Evolutionary conservation across 768 basidiomycete genomes (phyloP).

Genomic region (Boletales sp.): DNA sequence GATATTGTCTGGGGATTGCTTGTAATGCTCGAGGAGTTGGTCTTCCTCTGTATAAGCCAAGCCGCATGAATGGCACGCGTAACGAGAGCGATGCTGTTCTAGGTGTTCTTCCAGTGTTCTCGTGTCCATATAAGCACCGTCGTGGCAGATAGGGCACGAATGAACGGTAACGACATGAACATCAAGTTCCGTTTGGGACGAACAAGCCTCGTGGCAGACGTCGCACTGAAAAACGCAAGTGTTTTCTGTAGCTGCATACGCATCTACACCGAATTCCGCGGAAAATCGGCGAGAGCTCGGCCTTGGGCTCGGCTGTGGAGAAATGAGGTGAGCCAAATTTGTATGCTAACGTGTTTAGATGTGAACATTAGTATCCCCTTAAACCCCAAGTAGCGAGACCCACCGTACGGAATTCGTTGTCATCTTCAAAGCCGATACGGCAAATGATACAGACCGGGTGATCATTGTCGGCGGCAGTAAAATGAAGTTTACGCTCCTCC

Average conservation of each 20-base stretch:
- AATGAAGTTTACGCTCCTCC: constrained; percentile 38
- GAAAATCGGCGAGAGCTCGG: constrained; percentile 9
- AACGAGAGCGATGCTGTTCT: constrained; percentile 27
- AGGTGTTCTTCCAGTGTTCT: constrained; percentile 26
- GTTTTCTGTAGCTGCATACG: constrained; percentile 1
- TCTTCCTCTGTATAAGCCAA: constrained; percentile 31
- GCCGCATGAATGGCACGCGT: constrained; percentile 22
- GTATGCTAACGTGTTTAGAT: constrained; percentile 14
- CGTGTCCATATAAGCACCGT: constrained; percentile 26
- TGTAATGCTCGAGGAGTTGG: constrained; percentile 38
- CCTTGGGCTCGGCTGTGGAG: constrained; percentile 12
- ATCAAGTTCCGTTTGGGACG: constrained; percentile 26
- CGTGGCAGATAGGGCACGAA: constrained; percentile 32
- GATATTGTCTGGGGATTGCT: constrained; percentile 27
- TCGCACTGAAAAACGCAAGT: constrained; percentile 14
- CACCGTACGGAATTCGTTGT: constrained; percentile 28
- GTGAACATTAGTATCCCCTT: constrained; percentile 7
- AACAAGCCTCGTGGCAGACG: constrained; percentile 21
- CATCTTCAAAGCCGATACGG: constrained; percentile 33
- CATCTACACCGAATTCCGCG: constrained; percentile 4
- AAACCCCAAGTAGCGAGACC: constrained; percentile 10
- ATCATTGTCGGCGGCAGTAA: constrained; percentile 30
- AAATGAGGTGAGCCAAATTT: constrained; percentile 9
- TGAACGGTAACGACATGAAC: constrained; percentile 28
- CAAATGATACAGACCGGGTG: constrained; percentile 39